Base-by-base conservation (phyloP, 1,284 basidiomycete genomes). In the Moesziomyces parantarcticus region DNA sequence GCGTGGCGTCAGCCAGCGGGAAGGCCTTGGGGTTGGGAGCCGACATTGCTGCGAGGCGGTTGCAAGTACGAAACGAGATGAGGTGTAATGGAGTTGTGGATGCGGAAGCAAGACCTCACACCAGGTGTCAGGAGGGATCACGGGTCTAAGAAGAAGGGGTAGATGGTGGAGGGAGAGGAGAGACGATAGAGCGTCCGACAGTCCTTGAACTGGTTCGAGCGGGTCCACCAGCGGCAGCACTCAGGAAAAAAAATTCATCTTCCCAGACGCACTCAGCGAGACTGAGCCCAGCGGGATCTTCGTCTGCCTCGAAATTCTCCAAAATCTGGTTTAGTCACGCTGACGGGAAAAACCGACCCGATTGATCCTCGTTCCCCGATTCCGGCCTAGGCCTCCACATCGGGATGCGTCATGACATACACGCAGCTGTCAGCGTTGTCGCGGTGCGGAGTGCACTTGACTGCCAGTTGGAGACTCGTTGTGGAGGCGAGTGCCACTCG, bases 1-100 rank as follows among this genome's bases (percentile, higher is more conserved):
- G 88, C 50, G 89, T 87, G 46, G 94, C 90, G 78, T 92, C 89
- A 73, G 97, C 93, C 65, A 94, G 87, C 55, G 97, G 97, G 90
- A 93, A 99, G 61, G 94, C 94, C 87, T 95, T 97, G 77, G 87
- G 86, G 86, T 88, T 88, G 76, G 70, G 62, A 36, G 74, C 75
- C 26, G 79, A 77, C 77, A 77, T 76, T 50, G 50, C 61, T 56
- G 45, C 56, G 22, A 46, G 45, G 46, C 49, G 32, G 50, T n/a
- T n/a, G 50, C 25, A 42, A 43, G 13, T 48, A 25, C 11, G 26
- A 45, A 23, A 47, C 6, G 36, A 41, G 32, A 60, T 13, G 22
- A 22, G 44, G n/a, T 26, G 14, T 6, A 20, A n/a, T 42, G 56
- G 26, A 50, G n/a, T 36, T 36, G 36, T 3, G 49, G 29, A 10